Conservation (phyloP, 2,329 filamentous ascomycete species). For the Ceratocystis diversiconidia region DNA sequence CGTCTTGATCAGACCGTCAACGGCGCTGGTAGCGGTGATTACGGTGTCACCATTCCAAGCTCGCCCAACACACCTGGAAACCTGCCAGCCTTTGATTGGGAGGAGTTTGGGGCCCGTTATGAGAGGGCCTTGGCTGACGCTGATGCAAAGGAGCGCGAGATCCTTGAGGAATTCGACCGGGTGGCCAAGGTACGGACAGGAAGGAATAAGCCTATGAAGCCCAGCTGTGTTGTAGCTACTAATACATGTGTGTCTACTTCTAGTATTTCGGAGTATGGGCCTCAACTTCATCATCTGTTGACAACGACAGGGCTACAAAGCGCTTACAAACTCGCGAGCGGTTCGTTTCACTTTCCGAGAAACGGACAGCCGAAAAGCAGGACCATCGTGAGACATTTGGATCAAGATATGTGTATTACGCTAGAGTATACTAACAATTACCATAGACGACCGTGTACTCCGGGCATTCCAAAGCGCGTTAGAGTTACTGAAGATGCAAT, state of each 20-base stretch:
- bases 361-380: conserved; percentile 56
- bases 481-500: conserved; percentile 33
- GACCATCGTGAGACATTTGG: conserved; percentile 55
- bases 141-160: conserved; percentile 46
- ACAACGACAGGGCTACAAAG: conserved; percentile 64
- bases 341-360: conserved; percentile 62
- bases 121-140: conserved; percentile 49
- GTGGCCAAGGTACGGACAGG: conserved; percentile 46
- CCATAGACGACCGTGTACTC: conserved; percentile 36
- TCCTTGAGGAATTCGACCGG: conserved; percentile 52
- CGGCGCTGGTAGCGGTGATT: neutral
- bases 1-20: conserved; percentile 4
- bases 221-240: neutral
- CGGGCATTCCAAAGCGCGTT: conserved; percentile 49
- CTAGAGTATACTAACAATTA: neutral
- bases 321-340: conserved; percentile 66
- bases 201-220: neutral
- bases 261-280: conserved; percentile 76
- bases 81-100: conserved; percentile 53
- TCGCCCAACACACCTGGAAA: conserved; percentile 33
- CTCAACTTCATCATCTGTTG: conserved; percentile 53
- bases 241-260: neutral
- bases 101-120: conserved; percentile 58
- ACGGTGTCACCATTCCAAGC: conserved; percentile 7
- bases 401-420: neutral